phyloP scores from a whole-genome alignment of 2,329 filamentous ascomycete species.

The Clonostachys rhizophaga region DNA sequence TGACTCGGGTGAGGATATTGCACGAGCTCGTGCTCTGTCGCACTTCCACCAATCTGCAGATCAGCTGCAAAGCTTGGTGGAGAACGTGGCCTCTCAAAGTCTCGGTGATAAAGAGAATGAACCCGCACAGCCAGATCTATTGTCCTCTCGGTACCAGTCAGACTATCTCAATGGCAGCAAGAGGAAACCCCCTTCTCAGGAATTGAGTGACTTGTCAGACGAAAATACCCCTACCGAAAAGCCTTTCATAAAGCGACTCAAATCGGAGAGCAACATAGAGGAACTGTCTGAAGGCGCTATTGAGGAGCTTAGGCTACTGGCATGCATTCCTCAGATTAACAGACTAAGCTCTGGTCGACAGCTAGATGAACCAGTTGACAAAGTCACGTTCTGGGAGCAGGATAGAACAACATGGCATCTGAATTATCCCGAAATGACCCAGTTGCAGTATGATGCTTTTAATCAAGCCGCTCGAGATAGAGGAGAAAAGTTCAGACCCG shows the following conservation, averaged over 20 bases:
- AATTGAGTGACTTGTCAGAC: slow-evolving; percentile 48
- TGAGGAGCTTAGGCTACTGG: slow-evolving; percentile 40
- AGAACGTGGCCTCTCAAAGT: slow-evolving; percentile 50
- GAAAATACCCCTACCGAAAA: slow-evolving; percentile 26
- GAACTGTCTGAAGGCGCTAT: slow-evolving; percentile 23
- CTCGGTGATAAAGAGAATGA: slow-evolving; percentile 32
- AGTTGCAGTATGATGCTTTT: slow-evolving; percentile 53
- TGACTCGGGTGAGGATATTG: slow-evolving; percentile 35
- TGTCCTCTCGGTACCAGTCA: slow-evolving; percentile 14
- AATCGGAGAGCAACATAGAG: slow-evolving; percentile 40
- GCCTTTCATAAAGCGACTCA: slow-evolving; percentile 48
- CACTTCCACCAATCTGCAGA: slow-evolving; percentile 39
- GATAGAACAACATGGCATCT: slow-evolving; percentile 55
- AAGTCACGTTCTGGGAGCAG: slow-evolving; percentile 53
- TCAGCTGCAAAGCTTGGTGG: slow-evolving; percentile 45
- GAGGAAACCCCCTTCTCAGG: slow-evolving; percentile 42
- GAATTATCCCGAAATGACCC: slow-evolving; percentile 59
- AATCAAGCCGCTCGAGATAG: slow-evolving; percentile 41
- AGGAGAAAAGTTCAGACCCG: slow-evolving; percentile 48
- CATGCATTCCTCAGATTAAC: slow-evolving; percentile 41
- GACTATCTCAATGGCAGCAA: slow-evolving; percentile 46
- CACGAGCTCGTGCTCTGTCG: slow-evolving; percentile 20
- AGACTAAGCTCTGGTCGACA: slow-evolving; percentile 47
- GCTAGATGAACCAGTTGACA: slow-evolving; percentile 52
- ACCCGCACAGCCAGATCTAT: slow-evolving; percentile 4